Conservation (phyloP, 768 basidiomycete species). For the Inosperma sp. region DNA sequence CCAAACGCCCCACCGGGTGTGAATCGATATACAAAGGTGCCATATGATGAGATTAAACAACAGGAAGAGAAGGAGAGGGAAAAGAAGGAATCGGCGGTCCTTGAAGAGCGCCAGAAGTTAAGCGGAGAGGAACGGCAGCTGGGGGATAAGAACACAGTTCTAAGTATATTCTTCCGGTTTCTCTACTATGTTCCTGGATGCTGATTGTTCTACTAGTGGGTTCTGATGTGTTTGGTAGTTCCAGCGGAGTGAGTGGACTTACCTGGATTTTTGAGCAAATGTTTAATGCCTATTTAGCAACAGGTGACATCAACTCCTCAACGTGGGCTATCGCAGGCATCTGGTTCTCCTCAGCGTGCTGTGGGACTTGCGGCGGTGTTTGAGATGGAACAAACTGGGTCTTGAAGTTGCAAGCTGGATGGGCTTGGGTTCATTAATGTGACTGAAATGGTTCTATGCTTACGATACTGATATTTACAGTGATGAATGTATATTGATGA, state of each 20-base stretch:
- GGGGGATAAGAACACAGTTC: constrained; percentile 45
- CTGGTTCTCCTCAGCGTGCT: no score
- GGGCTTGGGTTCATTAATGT: no score
- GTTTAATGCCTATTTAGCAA: no score
- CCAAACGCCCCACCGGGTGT: constrained; percentile 51
- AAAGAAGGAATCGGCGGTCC: constrained; percentile 17
- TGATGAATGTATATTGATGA: no score
- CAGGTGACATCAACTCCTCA: no score
- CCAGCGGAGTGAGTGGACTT: constrained; percentile 17
- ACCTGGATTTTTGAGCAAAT: neutral
- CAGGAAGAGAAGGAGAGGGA: constrained; percentile 33
- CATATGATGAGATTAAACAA: constrained; percentile 57
- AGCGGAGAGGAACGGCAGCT: constrained; percentile 47
- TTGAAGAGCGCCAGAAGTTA: constrained; percentile 20
- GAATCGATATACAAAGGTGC: constrained; percentile 62
- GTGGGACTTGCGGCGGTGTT: no score
- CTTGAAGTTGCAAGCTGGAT: no score
- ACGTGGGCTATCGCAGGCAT: no score
- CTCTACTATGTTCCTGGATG: neutral
- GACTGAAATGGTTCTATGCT: no score
- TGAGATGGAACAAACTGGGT: no score
- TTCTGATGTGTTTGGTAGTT: constrained; percentile 43
- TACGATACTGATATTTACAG: no score
- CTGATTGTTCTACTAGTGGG: constrained; percentile 30
- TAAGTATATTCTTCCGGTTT: constrained; percentile 34